A percentile compares a stretch with the other conserved stretches of the same genome.
phyloP scores from a whole-genome alignment of 192 early-diverging fungal species.

The Coemansia reversa region DNA sequence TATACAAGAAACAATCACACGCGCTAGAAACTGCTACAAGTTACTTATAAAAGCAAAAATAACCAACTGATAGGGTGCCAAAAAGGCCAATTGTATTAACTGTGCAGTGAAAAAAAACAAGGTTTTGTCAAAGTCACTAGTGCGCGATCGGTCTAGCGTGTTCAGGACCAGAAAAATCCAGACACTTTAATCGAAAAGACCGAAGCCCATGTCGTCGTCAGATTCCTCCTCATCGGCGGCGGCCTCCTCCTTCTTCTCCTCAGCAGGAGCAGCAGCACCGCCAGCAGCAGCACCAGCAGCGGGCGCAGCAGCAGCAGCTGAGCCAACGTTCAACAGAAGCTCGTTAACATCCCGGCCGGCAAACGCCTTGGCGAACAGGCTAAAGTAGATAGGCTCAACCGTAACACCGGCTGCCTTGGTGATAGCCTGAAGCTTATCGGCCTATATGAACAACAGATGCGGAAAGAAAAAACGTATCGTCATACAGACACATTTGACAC shows the following conservation, averaged over 20 bases:
- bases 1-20: background rate
- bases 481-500: too few relatives aligned
- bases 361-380: slow-evolving; percentile 97
- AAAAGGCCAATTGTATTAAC: slow-evolving; percentile 4
- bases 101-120: slow-evolving; percentile 5
- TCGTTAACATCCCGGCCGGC: slow-evolving; percentile 86
- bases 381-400: slow-evolving; percentile 94
- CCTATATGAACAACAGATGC: slow-evolving; percentile 29
- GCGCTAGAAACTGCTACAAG: background rate
- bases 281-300: slow-evolving; percentile 51
- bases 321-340: slow-evolving; percentile 89
- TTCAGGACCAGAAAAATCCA: background rate
- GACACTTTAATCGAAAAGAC: slow-evolving; percentile 60
- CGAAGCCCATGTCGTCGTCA: slow-evolving; percentile 84
- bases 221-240: slow-evolving; percentile 67
- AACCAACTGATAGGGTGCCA: background rate
- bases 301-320: slow-evolving; percentile 58
- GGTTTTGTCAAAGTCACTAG: slow-evolving; percentile 1
- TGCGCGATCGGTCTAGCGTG: background rate
- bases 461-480: too few relatives aligned
- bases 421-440: slow-evolving; percentile 91
- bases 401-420: slow-evolving; percentile 84
- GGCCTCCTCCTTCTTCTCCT: slow-evolving; percentile 67
- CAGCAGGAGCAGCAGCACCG: slow-evolving; percentile 53
- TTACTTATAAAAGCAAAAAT: too few relatives aligned